Conservation (phyloP, 2,329 filamentous ascomycete species). For the Incumbomyces lentus region DNA sequence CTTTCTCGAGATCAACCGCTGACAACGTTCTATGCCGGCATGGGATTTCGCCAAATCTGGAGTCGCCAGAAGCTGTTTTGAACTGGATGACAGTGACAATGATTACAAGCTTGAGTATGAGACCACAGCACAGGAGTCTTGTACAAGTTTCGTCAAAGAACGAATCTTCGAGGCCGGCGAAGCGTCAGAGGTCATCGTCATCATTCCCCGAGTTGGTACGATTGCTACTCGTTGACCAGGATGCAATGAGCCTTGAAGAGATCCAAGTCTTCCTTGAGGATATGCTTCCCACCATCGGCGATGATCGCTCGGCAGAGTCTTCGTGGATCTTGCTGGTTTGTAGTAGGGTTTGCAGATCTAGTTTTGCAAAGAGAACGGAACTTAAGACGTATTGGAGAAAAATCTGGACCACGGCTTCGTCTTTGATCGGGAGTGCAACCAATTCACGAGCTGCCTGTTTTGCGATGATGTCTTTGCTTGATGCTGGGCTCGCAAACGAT, state of each 20-base stretch:
- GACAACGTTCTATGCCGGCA: slow-evolving; percentile 1
- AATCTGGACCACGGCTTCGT: slow-evolving; percentile 13
- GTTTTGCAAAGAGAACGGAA: not conserved
- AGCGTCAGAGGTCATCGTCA: slow-evolving; percentile 19
- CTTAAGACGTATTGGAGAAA: slow-evolving; percentile 10
- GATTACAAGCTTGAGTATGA: not conserved
- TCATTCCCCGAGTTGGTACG: not conserved
- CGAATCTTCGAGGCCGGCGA: slow-evolving; percentile 20
- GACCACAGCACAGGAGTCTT: not conserved
- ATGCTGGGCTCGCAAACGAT: slow-evolving; percentile 5
- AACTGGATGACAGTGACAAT: slow-evolving; percentile 4
- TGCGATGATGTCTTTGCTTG: slow-evolving; percentile 10
- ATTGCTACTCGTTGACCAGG: slow-evolving; percentile 40
- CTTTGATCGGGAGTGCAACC: slow-evolving; percentile 8
- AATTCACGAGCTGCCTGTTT: slow-evolving; percentile 14
- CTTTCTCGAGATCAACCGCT: not conserved
- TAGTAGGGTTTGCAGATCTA: slow-evolving; percentile 4
- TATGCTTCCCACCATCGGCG: slow-evolving; percentile 50
- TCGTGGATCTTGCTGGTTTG: slow-evolving; percentile 82
- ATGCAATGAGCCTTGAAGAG: slow-evolving; percentile 40
- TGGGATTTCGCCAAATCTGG: not conserved
- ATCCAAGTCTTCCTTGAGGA: slow-evolving; percentile 47
- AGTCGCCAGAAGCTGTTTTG: slow-evolving; percentile 1
- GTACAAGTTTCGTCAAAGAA: slow-evolving; percentile 2
- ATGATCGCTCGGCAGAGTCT: slow-evolving; percentile 57